Conservation (phyloP, 1,139 yeast genomes). For the Spathaspora sp. region DNA sequence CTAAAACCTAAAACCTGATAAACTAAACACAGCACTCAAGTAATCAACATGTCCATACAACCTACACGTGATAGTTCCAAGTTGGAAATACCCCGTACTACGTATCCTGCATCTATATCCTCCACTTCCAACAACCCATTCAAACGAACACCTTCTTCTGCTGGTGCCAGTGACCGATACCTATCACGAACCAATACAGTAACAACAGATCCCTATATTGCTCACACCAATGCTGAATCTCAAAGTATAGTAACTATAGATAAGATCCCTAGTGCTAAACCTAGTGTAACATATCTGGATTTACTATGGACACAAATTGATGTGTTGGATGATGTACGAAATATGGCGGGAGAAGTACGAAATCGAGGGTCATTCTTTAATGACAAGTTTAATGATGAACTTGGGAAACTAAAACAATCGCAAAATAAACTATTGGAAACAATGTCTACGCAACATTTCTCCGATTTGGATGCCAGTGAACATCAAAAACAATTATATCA, state of each 20-base stretch:
- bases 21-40: not conserved
- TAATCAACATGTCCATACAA: constrained; percentile 4
- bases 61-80: constrained; percentile 6
- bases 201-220: constrained; percentile 15
- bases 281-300: constrained; percentile 64
- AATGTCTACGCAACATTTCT: constrained; percentile 45
- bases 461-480: constrained; percentile 16
- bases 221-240: constrained; percentile 17
- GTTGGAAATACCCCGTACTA: constrained; percentile 14
- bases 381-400: constrained; percentile 53
- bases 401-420: constrained; percentile 54
- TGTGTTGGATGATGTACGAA: constrained; percentile 76
- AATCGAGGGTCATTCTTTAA: constrained; percentile 62
- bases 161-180: constrained; percentile 10
- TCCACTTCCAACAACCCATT: constrained; percentile 8
- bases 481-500: constrained; percentile 27
- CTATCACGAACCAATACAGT: constrained; percentile 30
- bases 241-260: constrained; percentile 42
- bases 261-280: constrained; percentile 46
- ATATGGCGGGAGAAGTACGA: constrained; percentile 57
- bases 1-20: not conserved
- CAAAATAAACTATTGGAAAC: constrained; percentile 62
- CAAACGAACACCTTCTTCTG: not conserved
- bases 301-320: constrained; percentile 87
- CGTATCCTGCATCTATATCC: constrained; percentile 14